phyloP scores from a whole-genome alignment of 768 basidiomycete species.

The Arthromyces matolae region DNA sequence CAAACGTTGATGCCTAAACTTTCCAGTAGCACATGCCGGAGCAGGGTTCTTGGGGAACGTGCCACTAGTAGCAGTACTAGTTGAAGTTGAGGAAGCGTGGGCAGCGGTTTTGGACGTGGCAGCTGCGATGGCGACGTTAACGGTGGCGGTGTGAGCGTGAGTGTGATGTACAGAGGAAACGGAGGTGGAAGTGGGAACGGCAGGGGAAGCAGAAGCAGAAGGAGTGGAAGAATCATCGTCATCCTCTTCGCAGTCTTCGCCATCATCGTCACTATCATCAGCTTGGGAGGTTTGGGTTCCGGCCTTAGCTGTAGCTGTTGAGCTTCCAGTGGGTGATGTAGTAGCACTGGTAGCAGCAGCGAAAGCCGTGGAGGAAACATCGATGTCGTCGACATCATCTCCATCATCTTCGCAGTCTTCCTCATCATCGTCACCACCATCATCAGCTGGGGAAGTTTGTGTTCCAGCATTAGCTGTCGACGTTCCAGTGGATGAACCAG shows the following conservation, averaged over 20 bases:
- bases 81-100: conserved; percentile 1
- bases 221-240: not conserved
- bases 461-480: no score
- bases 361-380: no score
- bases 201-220: not conserved
- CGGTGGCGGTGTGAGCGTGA: not conserved
- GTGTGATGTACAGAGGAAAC: not conserved
- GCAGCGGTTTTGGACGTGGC: not conserved
- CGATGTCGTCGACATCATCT: no score
- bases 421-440: no score
- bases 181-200: not conserved
- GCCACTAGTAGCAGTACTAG: not conserved
- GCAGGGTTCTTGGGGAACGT: not conserved
- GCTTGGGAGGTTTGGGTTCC: no score
- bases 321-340: no score
- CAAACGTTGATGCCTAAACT: conserved; percentile 16
- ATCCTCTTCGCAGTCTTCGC: conserved; percentile 2
- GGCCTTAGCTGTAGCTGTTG: no score
- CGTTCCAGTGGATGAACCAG: no score
- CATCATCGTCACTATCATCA: not conserved
- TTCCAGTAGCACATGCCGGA: conserved; percentile 12
- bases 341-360: no score
- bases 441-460: no score
- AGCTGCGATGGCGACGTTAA: not conserved
- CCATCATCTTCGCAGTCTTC: no score